Base-by-base conservation (phyloP, 495 filamentous ascomycete genomes). In the Talaromyces liani region DNA sequence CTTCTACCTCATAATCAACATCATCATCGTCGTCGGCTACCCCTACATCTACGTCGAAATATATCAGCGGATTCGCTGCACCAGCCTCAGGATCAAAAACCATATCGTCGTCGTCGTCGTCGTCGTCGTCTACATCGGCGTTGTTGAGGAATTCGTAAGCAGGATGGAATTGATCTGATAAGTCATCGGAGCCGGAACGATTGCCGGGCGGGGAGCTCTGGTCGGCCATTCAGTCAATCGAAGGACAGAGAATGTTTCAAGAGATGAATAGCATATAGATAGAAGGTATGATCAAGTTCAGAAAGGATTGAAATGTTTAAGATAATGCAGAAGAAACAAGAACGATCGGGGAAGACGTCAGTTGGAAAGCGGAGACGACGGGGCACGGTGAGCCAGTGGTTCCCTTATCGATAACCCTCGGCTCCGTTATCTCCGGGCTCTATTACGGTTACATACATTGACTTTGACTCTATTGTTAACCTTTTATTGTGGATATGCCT, bases 41-140 rank as follows among this genome's bases (percentile, higher is more conserved):
- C 6, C 29, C 29, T n/a, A 72, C 75, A 14, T 77, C 69, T 58
- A 72, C 77, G 33, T 79, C 76, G 36, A 71, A 65, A 47, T 69
- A 68, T 20, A 51, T 18, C 33, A 59, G 18, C 6, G 27, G 27
- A 9, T 75, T 73, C 25, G n/a, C 71, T 58, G 81, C 79, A 65
- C 73, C 66, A 66, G 71, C 59, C 65, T 72, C 63, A 58, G 71
- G 73, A 63, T 73, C 76, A 69, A 65, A 77, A 65, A 75, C 82
- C 78, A 76, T 81, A 68, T 83, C 82, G 64, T 80, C 78, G n/a
- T 80, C 79, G 9, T 77, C n/a, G n/a, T 83, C 82, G 64, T 80
- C 78, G n/a, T 80, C 78, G 18, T 80, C 79, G 10, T 77, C 75
- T 24, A 80, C 75, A 7, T 36, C 74, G 25, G 80, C 77, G 16